Evolutionary conservation across 2,329 filamentous ascomycete genomes (phyloP), one percentile per base, ranked within the genome.

Genomic region (Penicillium sp.): DNA sequence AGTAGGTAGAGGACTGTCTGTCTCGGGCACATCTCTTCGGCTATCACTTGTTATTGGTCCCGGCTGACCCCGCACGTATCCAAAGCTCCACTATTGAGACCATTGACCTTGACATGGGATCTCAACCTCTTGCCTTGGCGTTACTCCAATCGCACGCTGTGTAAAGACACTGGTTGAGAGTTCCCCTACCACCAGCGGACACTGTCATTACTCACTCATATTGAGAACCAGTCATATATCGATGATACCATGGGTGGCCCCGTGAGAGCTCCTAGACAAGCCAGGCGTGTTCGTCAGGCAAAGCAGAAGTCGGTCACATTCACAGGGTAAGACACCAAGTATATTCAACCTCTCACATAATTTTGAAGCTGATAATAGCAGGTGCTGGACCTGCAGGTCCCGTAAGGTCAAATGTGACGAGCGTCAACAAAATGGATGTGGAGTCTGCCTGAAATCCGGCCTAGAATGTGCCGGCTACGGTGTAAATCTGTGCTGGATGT

Each of bases 351-450:
- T 13, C 16, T 3, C 3, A 44, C 5, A 13, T 5, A 44, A 5
- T 3, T 2, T 44, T 8, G 10, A 11, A 24, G 22, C 45, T 48
- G 20, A 48, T 32, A 22, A 7, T 4, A 32, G 16, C 26, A 60
- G 57, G 8, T 60, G 57, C n/a, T 60, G 57, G 57, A 60, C 57
- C 7, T 60, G 57, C 47, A 50, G 57, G 37, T 42, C 50, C 26
- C 55, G 57, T 5, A 60, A 60, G 38, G 42, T 54, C 9, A 60
- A 60, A 48, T 60, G 57, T 29, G 57, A 60, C 18, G 57, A 60
- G 43, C 45, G 57, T 4, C 50, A 51, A 35, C 14, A 51, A 18
- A 58, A 55, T 45, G 55, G 57, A 5, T 60, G 57, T 52, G 55
- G 43, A 14, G 47, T 57, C 10, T 60, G 57, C 20, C 50, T 58